These are phyloP conservation scores for Barnettozyma botsteinii DNA, from an alignment of 805 yeast species.

Conservation along the genomic window DNA sequence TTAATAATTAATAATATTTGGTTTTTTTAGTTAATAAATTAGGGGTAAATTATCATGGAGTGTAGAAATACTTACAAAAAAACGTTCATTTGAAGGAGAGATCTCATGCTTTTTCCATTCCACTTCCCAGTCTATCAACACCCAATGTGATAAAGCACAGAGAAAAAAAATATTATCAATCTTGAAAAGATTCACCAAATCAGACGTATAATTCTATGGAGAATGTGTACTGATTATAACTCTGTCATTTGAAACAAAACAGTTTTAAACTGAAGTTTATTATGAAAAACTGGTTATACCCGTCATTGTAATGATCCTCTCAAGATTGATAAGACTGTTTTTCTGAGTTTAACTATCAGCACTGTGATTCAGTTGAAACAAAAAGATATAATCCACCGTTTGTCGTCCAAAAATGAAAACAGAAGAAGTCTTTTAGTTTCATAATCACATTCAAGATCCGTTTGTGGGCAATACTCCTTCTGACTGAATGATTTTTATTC, in stretches of 20 bases:
- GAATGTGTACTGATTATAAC: conserved; percentile 21
- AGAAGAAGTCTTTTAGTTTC: no score
- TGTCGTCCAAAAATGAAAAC: no score
- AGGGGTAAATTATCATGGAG: no score
- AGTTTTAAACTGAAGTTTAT: background rate
- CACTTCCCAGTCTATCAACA: background rate
- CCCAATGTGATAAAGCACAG: background rate
- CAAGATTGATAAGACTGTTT: no score
- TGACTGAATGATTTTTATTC: conserved; percentile 20
- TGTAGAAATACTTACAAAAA: conserved; percentile 9
- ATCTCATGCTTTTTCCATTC: background rate
- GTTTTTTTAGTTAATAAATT: background rate
- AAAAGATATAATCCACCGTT: background rate
- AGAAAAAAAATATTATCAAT: background rate
- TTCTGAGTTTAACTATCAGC: no score
- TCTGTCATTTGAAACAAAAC: conserved; percentile 3
- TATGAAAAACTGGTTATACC: conserved; percentile 17
- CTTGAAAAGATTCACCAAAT: conserved; percentile 10
- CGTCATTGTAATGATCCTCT: conserved; percentile 11
- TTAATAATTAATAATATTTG: background rate
- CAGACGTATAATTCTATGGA: conserved; percentile 18
- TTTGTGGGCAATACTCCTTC: conserved; percentile 16
- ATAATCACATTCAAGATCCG: conserved; percentile 10
- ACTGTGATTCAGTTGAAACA: background rate
- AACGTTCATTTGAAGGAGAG: conserved; percentile 14